These are phyloP conservation scores for Diddensiella santjacobensis DNA, from an alignment of 805 yeast genomes.

Conservation along the genomic window DNA sequence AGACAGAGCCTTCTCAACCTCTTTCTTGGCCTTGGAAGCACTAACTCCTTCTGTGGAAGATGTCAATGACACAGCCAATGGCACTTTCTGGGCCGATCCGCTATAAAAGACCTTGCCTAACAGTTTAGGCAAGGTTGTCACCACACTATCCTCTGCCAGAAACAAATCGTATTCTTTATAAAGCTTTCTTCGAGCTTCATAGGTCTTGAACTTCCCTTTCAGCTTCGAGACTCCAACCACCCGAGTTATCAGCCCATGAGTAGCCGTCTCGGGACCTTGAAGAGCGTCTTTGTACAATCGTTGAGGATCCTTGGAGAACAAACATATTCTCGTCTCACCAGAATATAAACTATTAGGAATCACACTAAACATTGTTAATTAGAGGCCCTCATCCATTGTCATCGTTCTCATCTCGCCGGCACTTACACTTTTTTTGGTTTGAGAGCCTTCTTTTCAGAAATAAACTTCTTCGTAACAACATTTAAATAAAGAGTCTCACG, in stretches of 20 bases:
- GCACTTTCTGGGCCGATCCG: conserved; percentile 61
- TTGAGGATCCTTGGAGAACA: conserved; percentile 67
- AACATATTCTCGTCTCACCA: conserved; percentile 50
- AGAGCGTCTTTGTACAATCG: conserved; percentile 38
- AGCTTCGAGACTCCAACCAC: conserved; percentile 71
- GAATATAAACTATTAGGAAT: conserved; percentile 44
- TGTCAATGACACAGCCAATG: conserved; percentile 46
- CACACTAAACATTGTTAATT: conserved; percentile 16
- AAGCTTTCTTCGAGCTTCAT: conserved; percentile 79
- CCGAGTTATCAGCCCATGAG: conserved; percentile 33
- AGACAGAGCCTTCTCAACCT: conserved; percentile 53
- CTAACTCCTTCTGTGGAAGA: conserved; percentile 33
- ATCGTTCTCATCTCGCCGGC: too few species aligned
- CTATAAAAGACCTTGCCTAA: conserved; percentile 77
- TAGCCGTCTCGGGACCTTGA: conserved; percentile 24
- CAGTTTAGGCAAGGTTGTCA: conserved; percentile 75
- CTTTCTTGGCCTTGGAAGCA: conserved; percentile 50
- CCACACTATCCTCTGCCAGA: conserved; percentile 77
- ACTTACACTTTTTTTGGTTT: conserved; percentile 38
- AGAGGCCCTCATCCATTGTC: too few species aligned
- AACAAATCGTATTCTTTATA: conserved; percentile 66
- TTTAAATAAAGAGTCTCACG: conserved; percentile 53
- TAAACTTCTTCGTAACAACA: conserved; percentile 61
- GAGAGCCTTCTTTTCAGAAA: conserved; percentile 50
- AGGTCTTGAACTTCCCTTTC: conserved; percentile 83